These are phyloP conservation scores for Hymenoscyphus scutula DNA, from an alignment of 2,329 filamentous ascomycete species.

Conservation along the genomic window DNA sequence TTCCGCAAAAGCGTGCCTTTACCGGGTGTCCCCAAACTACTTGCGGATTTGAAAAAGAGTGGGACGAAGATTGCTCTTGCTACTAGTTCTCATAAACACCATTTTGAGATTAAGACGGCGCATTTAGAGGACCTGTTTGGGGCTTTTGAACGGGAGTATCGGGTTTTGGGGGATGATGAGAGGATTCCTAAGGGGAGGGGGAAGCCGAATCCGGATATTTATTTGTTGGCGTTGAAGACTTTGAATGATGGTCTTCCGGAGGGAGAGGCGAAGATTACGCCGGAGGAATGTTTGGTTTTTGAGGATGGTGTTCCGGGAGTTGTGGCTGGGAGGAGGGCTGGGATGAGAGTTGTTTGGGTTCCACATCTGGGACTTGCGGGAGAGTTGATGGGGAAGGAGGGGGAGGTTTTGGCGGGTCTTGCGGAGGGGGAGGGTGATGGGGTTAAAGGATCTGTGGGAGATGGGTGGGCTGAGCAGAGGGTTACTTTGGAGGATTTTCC, in stretches of 20 bases:
- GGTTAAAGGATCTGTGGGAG: constrained; percentile 49
- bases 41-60: constrained; percentile 50
- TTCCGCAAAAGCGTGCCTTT: constrained; percentile 74
- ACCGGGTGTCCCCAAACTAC: constrained; percentile 70
- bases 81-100: constrained; percentile 59
- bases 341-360: constrained; percentile 93
- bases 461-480: constrained; percentile 60
- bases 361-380: constrained; percentile 76
- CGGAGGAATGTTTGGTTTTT: constrained; percentile 91
- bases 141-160: constrained; percentile 64
- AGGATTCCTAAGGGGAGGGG: constrained; percentile 75
- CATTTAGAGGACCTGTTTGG: constrained; percentile 57
- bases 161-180: constrained; percentile 79
- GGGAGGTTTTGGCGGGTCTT: constrained; percentile 72
- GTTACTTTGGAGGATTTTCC: constrained; percentile 52
- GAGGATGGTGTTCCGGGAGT: constrained; percentile 94
- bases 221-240: constrained; percentile 77
- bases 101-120: constrained; percentile 37
- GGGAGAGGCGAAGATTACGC: constrained; percentile 63
- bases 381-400: constrained; percentile 74
- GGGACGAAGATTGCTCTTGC: constrained; percentile 65
- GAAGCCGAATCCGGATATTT: constrained; percentile 94
- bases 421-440: constrained; percentile 44
- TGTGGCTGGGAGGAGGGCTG: constrained; percentile 83
- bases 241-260: constrained; percentile 77